Evolutionary conservation across 768 basidiomycete species (phyloP), one percentile per base, ranked within the genome.

Genomic region (Sporobolomyces phaffii): DNA sequence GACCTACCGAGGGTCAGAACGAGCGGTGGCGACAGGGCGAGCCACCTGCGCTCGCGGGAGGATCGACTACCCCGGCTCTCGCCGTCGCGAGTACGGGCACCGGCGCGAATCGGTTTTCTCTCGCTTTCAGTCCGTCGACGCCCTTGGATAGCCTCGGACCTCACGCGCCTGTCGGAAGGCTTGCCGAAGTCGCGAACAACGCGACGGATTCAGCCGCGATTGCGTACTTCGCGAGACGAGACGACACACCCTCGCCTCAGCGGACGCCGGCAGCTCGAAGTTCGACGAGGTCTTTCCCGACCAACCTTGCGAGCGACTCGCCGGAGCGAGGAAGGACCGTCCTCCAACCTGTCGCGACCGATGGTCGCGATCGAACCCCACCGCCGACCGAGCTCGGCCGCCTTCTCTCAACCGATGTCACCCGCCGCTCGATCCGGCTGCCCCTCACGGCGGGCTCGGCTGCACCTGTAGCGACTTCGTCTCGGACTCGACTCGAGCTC

Each of bases 11-110:
- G 36, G 17, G 20, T 5, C 58, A 60, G 28, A 69, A 69, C 43
- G 62, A 69, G 53, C 59, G 50, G 1, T 61, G 68, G 68, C 43
- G 68, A 7, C 29, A n/a, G 14, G 68, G 68, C 0, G 20, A 40
- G 5, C 4, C 4, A 17, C 53, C 63, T 22, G 6, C 8, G 22
- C 29, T 33, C 28, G 24, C 60, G 1, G 13, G 6, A 14, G n/a
- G 41, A 33, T 28, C 60, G 40, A 62, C 60, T 6, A 40, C 60
- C 3, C 24, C 49, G 6, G 31, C 60, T n/a, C 40, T 43, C 49
- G 49, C 31, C 29, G 2, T 48, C 60, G 17, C 24, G 26, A 18
- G 26, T 20, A 18, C 26, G 8, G 40, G 49, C n/a, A 33, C 26
- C 31, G 29, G 20, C 29, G 45, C 51, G 20, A n/a, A n/a, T n/a